These are phyloP conservation scores for Phytopythium delawarense DNA, from an alignment of 352 stramenopile genomes.

Conservation along the genomic window DNA sequence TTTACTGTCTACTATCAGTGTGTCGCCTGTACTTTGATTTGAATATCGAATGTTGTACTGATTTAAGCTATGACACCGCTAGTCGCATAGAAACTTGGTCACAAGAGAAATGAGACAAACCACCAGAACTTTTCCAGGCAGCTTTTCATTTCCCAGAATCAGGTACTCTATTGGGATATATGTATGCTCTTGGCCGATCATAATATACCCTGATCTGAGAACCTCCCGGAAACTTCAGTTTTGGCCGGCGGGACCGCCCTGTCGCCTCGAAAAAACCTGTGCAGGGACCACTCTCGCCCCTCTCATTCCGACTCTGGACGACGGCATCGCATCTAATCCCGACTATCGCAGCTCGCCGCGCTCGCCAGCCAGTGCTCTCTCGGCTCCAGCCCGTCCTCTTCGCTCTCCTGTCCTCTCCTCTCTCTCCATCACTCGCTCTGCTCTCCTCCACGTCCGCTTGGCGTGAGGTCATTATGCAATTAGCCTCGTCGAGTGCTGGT, in stretches of 20 bases:
- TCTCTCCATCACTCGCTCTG: not conserved
- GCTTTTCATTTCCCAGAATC: not conserved
- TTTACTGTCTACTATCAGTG: not conserved
- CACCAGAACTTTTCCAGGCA: constrained; percentile 1
- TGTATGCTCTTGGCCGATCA: not conserved
- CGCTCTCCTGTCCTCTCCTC: not conserved
- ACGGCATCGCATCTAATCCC: not conserved
- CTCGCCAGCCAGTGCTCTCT: not conserved
- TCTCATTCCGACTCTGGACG: not conserved
- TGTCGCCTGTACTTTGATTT: not conserved
- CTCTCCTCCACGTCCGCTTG: not conserved
- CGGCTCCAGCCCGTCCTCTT: not conserved
- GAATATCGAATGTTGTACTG: not conserved
- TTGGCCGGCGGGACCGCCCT: not conserved
- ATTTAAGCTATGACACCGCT: not conserved
- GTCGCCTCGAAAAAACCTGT: not conserved
- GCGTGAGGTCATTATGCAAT: constrained; percentile 4
- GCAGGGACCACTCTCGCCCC: not conserved
- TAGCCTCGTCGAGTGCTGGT: constrained; percentile 5
- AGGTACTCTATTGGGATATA: not conserved
- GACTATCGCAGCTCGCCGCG: not conserved
- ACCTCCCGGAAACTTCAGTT: not conserved
- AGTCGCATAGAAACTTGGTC: not conserved
- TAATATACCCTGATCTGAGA: not conserved
- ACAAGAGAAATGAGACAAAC: constrained; percentile 6